Evolutionary conservation across 73 alveolate species (phyloP).

Genomic region (Stentor roeselii): DNA sequence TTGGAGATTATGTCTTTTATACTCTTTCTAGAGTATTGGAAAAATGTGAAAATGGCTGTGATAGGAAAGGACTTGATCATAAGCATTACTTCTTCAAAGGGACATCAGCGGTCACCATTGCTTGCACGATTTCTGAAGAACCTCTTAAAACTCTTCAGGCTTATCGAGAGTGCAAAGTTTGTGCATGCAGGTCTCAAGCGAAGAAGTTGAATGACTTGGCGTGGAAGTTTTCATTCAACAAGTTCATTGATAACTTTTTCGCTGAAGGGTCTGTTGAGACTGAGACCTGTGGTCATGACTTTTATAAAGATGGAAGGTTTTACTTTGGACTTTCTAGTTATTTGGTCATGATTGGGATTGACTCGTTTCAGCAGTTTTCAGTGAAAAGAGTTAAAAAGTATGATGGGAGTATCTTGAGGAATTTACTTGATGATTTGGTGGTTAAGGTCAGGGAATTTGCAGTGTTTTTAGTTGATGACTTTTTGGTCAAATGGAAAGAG

Average conservation of each 20-base stretch:
- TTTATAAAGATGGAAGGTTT: background rate
- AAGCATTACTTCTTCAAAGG: background rate
- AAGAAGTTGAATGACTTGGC: background rate
- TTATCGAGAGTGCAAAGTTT: background rate
- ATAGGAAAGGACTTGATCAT: background rate
- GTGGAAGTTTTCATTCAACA: background rate
- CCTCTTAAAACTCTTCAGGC: background rate
- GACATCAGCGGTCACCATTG: background rate
- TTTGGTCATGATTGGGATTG: background rate
- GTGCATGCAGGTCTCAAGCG: background rate
- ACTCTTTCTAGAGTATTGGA: background rate
- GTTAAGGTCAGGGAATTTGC: background rate
- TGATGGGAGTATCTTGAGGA: no score
- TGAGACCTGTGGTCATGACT: background rate
- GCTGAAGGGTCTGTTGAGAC: background rate
- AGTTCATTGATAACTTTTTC: background rate
- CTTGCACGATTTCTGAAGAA: background rate
- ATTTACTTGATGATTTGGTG: background rate
- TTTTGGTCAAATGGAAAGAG: background rate
- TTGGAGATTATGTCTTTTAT: background rate
- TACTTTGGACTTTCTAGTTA: background rate
- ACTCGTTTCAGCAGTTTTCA: no score
- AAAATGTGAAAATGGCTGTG: conserved; percentile 12
- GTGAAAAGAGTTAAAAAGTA: background rate
- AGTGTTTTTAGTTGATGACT: background rate